Percentiles rank a stretch among this genome's conserved stretches.
phyloP scores from a whole-genome alignment of 208 protist genomes.

The Strigomonas galati region DNA sequence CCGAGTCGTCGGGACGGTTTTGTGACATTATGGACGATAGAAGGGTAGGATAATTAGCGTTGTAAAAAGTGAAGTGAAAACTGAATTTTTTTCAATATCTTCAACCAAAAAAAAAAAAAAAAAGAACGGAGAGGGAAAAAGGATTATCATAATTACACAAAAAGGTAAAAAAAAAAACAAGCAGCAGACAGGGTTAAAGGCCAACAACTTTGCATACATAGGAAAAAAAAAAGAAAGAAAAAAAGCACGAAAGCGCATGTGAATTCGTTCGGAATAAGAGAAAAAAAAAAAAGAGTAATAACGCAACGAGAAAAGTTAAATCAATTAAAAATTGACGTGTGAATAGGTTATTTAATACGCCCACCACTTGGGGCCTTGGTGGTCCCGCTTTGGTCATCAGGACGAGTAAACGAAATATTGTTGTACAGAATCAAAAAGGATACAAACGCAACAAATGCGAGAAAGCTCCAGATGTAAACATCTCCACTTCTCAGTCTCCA shows the following conservation, averaged over 20 bases:
- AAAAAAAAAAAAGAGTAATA: conserved; percentile 1
- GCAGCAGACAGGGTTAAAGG: background rate
- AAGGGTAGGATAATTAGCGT: background rate
- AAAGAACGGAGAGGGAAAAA: background rate
- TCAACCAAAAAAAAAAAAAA: conserved; percentile 7
- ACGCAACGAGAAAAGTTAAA: conserved; percentile 4
- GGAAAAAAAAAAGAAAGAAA: background rate
- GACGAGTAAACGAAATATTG: conserved; percentile 10
- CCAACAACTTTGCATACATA: background rate
- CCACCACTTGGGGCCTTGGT: background rate
- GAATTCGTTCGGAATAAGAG: no score
- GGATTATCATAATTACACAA: background rate
- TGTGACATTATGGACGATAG: background rate
- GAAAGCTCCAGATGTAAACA: conserved; percentile 8
- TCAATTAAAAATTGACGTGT: background rate
- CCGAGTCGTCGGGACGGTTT: background rate
- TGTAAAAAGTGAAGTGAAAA: conserved; percentile 1
- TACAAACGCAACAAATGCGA: conserved; percentile 5
- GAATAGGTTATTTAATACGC: background rate
- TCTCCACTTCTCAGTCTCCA: conserved; percentile 9
- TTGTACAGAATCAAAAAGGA: conserved; percentile 7
- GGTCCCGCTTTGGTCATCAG: background rate
- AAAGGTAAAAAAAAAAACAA: background rate
- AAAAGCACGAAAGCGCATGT: no score
- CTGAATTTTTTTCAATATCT: background rate